Conservation (phyloP, 2,329 filamentous ascomycete species). For the Diatrype stigma region DNA sequence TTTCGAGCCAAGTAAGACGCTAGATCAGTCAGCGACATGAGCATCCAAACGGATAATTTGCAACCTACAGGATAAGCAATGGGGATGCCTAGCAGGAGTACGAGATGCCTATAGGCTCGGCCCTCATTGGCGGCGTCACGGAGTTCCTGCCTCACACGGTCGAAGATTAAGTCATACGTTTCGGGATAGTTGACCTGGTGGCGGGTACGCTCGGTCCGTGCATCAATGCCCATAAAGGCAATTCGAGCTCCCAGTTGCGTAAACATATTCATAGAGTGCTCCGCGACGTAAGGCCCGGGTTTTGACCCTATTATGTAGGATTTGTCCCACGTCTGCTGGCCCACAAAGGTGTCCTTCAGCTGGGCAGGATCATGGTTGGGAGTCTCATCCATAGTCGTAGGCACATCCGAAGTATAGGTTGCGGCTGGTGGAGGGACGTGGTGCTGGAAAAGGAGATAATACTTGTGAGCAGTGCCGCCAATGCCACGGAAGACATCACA, state of each 20-base stretch:
- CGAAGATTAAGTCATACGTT: slow-evolving; percentile 81
- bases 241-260: slow-evolving; percentile 77
- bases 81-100: slow-evolving; percentile 82
- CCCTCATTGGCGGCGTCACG: slow-evolving; percentile 59
- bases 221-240: slow-evolving; percentile 84
- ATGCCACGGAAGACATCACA: slow-evolving; percentile 89
- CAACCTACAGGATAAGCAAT: slow-evolving; percentile 70
- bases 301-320: slow-evolving; percentile 76
- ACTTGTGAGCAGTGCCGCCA: slow-evolving; percentile 91
- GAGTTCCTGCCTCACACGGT: slow-evolving; percentile 71
- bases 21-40: slow-evolving; percentile 23
- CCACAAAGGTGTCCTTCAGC: slow-evolving; percentile 69
- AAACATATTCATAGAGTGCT: slow-evolving; percentile 84
- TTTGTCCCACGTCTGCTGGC: slow-evolving; percentile 50
- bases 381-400: slow-evolving; percentile 58
- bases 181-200: slow-evolving; percentile 94
- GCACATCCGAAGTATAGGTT: slow-evolving; percentile 69
- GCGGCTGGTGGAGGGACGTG: slow-evolving; percentile 80
- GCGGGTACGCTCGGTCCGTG: slow-evolving; percentile 87
- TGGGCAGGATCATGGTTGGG: slow-evolving; percentile 66
- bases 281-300: slow-evolving; percentile 83
- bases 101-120: slow-evolving; percentile 80
- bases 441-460: slow-evolving; percentile 97
- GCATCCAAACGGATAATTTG: slow-evolving; percentile 35
- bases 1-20: slow-evolving; percentile 94